These are phyloP conservation scores for Teratosphaeriaceae sp. DNA, from an alignment of 2,329 filamentous ascomycete species.

Conservation along the genomic window DNA sequence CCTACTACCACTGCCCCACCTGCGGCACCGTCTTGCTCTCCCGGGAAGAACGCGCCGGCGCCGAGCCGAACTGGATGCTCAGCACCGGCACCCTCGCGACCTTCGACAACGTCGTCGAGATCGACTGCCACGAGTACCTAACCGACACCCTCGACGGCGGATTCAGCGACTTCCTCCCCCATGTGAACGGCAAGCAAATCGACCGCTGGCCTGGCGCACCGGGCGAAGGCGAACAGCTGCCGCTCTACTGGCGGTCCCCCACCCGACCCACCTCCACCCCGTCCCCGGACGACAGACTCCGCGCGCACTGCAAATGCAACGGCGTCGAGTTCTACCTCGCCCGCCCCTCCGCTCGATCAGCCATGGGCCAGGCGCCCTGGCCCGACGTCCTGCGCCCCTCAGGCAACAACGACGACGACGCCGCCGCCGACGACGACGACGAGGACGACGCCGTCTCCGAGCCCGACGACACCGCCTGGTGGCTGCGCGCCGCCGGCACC, in stretches of 20 bases:
- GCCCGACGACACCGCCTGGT: conserved; percentile 52
- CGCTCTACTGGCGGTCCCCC: conserved; percentile 18
- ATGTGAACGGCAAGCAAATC: conserved; percentile 20
- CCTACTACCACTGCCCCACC: conserved; percentile 43
- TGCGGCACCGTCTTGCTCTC: conserved; percentile 41
- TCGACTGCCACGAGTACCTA: conserved; percentile 27
- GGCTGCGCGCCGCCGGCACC: conserved; percentile 42
- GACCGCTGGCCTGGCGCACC: conserved; percentile 21
- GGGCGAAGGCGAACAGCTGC: conserved; percentile 14
- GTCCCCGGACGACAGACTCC: conserved; percentile 24
- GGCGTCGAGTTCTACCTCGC: conserved; percentile 52
- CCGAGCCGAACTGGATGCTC: conserved; percentile 20
- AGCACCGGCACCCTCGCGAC: conserved; percentile 27
- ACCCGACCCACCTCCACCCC: not conserved
- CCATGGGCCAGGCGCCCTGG: conserved; percentile 41
- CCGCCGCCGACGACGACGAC: conserved; percentile 21
- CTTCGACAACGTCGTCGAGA: conserved; percentile 25
- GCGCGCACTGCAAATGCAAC: conserved; percentile 49
- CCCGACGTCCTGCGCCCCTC: conserved; percentile 36
- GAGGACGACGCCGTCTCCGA: too few relatives aligned
- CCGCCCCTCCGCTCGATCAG: conserved; percentile 45
- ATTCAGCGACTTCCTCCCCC: conserved; percentile 27
- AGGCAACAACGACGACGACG: not conserved
- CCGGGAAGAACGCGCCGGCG: conserved; percentile 14
- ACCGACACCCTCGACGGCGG: conserved; percentile 33